Evolutionary conservation across 805 yeast species (phyloP), one percentile per base, ranked within the genome.

Genomic region (Hanseniaspora meyeri): DNA sequence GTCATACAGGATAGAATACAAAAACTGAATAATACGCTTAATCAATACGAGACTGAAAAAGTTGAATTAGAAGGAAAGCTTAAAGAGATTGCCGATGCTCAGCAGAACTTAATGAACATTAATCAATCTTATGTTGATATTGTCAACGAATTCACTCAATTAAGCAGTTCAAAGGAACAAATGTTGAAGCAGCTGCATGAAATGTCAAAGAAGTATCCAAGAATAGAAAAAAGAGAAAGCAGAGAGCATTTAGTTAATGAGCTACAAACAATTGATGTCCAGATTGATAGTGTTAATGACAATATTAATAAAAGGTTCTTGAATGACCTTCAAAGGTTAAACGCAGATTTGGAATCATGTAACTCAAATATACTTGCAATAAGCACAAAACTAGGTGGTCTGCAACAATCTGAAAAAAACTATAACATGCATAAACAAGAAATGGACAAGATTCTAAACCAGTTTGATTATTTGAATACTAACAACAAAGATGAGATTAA

Each of bases 71-170:
- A 80, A 49, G 57, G 61, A 7, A 70, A 80, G 58, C 75, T 90
- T 51, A 74, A 75, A 17, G 65, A 65, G 3, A 72, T 81, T 1
- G 82, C 83, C n/a, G 66, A 68, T 40, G 78, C 83, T 61, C 76
- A 87, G 3, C 83, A 85, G 49, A 65, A 65, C 14, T 70, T 90
- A 14, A 89, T 88, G 68, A 78, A 80, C 50, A 75, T 87, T 1
- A 87, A 87, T 64, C 96, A 87, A 65, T 84, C 85, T 58, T 90
- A 83, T 65, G 95, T 88, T 65, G 75, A 81, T 59, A 79, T 81
- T 0, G 65, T 90, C 20, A 81, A 85, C 32, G 78, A 78, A 59
- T 68, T 82, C 24, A 87, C 84, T 42, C 79, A 78, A 51, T 65
- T 85, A 47, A 70, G 72, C 38, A 78, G 78, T 51, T 75, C 76